Evolutionary conservation across 2,329 filamentous ascomycete species (phyloP), one percentile per base, ranked within the genome.

Genomic region (Colletotrichum cereale): DNA sequence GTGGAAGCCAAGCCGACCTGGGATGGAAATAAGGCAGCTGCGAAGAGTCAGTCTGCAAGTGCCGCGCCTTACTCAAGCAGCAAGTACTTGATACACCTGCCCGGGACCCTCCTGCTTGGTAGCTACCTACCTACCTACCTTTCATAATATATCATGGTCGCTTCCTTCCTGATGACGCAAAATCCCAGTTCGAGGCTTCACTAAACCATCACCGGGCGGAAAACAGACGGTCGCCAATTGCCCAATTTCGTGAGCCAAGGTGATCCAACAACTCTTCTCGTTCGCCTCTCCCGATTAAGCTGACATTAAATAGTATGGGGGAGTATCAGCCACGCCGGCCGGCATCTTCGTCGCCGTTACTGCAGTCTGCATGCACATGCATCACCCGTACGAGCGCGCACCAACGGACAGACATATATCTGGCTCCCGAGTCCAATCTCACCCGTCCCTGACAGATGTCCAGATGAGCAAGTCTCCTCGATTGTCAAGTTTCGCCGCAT

Each of bases 401-500:
- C 44, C 60, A 14, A 48, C 40, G 8, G 11, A n/a, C 6, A 36
- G 18, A n/a, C 29, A 40, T n/a, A 21, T 14, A 29, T 31, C 29
- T 34, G 31, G 52, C 31, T n/a, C 10, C 18, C 11, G 5, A 36
- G 29, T 34, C 11, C 53, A 21, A 24, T 26, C 26, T 4, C 44
- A 36, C 50, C 42, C 21, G 24, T 42, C 31, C 24, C 38, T n/a
- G n/a, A 21, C 14, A 34, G 34, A 40, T 29, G 8, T 62, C 47
- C 12, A 16, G 16, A 16, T 18, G 14, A 16, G 14, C 14, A 26
- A 38, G 11, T 14, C 56, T 36, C 34, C 34, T 24, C 18, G 24
- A 44, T 66, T 42, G 42, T 31, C 34, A 57, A 21, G 52, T 42
- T 48, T 67, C 50, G 64, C 62, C 64, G 62, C 64, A 62, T n/a